phyloP scores from a whole-genome alignment of 495 filamentous ascomycete species.

The Penicillium diatomitis region DNA sequence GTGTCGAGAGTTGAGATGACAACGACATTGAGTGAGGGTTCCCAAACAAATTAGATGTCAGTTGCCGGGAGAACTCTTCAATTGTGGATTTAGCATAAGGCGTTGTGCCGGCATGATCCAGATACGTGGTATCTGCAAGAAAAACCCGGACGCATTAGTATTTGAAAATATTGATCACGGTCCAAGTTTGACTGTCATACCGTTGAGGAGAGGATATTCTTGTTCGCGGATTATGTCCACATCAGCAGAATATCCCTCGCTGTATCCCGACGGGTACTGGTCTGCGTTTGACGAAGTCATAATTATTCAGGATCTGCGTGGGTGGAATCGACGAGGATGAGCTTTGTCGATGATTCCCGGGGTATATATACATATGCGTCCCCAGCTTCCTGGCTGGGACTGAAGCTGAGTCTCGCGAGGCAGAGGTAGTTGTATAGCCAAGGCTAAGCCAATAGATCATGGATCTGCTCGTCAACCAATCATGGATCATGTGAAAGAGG shows the following conservation, averaged over 20 bases:
- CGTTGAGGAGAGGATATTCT: constrained; percentile 81
- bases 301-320: constrained; percentile 4
- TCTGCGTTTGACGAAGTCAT: background rate
- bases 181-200: constrained; percentile 27
- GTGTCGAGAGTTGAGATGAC: constrained; percentile 68
- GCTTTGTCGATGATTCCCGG: no score
- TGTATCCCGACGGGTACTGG: constrained; percentile 6
- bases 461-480: no score
- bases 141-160: no score
- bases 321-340: no score
- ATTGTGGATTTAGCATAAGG: constrained; percentile 73
- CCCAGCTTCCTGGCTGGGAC: no score
- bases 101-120: constrained; percentile 90
- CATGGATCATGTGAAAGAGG: no score
- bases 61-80: constrained; percentile 63
- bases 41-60: constrained; percentile 72
- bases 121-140: constrained; percentile 59
- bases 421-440: no score
- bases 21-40: constrained; percentile 86
- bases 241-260: constrained; percentile 48
- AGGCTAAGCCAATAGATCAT: no score
- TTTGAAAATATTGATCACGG: no score
- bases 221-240: constrained; percentile 58
- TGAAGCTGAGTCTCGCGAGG: no score
- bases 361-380: no score